Base-by-base conservation (phyloP, 2,329 filamentous ascomycete genomes). In the Pyrenophora graminea region DNA sequence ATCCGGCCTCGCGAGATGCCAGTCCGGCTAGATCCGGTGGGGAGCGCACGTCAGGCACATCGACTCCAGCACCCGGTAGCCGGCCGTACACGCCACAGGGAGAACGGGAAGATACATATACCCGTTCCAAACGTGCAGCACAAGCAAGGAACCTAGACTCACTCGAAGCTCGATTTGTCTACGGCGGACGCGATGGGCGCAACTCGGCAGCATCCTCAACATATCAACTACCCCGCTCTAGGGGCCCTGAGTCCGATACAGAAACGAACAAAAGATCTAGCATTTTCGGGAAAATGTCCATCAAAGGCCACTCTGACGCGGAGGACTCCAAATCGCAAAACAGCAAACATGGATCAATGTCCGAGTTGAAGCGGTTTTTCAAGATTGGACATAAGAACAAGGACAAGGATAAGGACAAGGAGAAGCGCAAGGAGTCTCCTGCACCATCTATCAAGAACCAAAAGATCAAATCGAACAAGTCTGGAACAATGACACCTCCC, bases 361-460 rank as follows among this genome's bases (percentile, higher is more conserved):
- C 89, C 3, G 93, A 97, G 65, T 76, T 99, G 54, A 97, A 96
- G 76, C 84, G 94, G n/a, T 99, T 99, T 72, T 96, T 99, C 79
- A 94, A 87, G 74, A 86, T 91, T 54, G 84, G 87, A 2, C 82
- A 86, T 59, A 76, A 73, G 44, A 64, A 48, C 21, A 48, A 51
- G 32, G 48, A 72, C 58, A 91, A 90, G 68, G 75, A 81, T 53
- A 71, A 70, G 38, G 66, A 68, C 3, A 68, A 63, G 54, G 56
- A 68, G 33, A 86, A 87, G 64, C 78, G 81, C 23, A 69, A 74
- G 12, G 81, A 86, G 51, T 91, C 89, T 59, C 84, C 88, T 25
- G 71, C 77, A 4, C 81, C 87, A 3, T 82, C 84, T 19, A 48
- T 67, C 17, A 91, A 89, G 69, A 53, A 48, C 23, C 63, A 68